Evolutionary conservation across 345 rosid genomes (phyloP).

Genomic region (Hibiscus trionum): DNA sequence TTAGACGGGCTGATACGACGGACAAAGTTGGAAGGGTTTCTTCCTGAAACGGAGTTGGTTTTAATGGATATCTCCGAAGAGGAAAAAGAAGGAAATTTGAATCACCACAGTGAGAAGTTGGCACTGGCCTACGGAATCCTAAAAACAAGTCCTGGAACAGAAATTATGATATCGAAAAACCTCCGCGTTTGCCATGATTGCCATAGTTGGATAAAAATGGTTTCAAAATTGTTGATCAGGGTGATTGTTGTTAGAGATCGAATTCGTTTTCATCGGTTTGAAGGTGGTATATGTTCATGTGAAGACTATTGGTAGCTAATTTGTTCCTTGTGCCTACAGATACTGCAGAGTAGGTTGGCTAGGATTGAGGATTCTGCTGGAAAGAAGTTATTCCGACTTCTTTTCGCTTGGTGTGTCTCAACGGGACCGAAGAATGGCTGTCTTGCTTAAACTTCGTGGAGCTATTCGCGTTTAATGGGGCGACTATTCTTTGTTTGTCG

Average conservation of each 20-base stretch:
- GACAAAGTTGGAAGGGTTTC: conserved; percentile 54
- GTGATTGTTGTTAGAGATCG: conserved; percentile 69
- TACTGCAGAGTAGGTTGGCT: background rate
- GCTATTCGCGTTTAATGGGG: background rate
- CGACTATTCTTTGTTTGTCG: background rate
- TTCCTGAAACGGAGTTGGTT: conserved; percentile 58
- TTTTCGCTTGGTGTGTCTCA: background rate
- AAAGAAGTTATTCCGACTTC: background rate
- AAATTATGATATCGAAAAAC: conserved; percentile 63
- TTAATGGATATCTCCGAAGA: conserved; percentile 82
- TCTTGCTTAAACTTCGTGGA: background rate
- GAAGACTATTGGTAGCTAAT: conserved; percentile 55
- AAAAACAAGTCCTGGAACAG: conserved; percentile 61
- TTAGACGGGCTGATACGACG: conserved; percentile 38
- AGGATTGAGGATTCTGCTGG: background rate
- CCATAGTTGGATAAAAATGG: conserved; percentile 64
- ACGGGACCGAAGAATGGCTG: background rate
- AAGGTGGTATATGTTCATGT: conserved; percentile 72
- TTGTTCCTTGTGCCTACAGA: background rate
- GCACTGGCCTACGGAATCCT: conserved; percentile 74
- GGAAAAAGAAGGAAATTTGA: conserved; percentile 72
- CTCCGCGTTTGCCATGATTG: conserved; percentile 76
- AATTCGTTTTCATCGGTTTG: conserved; percentile 72
- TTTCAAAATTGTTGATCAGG: conserved; percentile 50
- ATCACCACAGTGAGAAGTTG: conserved; percentile 69